phyloP scores from a whole-genome alignment of 2,329 filamentous ascomycete species.

The Torrubiella hemipterigena region DNA sequence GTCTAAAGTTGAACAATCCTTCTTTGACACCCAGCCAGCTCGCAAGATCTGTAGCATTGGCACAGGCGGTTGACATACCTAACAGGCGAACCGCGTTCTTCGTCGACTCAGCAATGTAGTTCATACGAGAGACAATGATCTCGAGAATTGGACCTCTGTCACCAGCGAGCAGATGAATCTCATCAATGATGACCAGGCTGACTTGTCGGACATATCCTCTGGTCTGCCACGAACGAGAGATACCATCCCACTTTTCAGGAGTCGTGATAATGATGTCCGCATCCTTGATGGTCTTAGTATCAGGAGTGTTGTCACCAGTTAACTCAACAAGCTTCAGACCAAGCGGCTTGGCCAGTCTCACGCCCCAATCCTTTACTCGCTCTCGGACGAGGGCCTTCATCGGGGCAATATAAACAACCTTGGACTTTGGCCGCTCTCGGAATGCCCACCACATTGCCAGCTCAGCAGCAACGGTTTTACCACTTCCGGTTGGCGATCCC shows the following conservation, averaged over 20 bases:
- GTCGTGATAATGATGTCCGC: conserved; percentile 98
- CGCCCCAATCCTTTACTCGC: conserved; percentile 88
- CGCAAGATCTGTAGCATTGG: conserved; percentile 84
- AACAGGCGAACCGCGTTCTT: conserved; percentile 80
- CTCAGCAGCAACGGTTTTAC: conserved; percentile 93
- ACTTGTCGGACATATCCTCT: conserved; percentile 93
- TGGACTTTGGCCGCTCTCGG: conserved; percentile 82
- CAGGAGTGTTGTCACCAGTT: conserved; percentile 94
- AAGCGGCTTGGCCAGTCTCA: conserved; percentile 68
- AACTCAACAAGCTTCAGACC: conserved; percentile 87
- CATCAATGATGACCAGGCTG: conserved; percentile 92
- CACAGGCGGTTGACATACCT: conserved; percentile 98
- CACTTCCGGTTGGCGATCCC: conserved; percentile 91
- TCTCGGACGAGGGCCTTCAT: conserved; percentile 99
- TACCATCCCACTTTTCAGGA: conserved; percentile 99
- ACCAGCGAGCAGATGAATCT: conserved; percentile 93
- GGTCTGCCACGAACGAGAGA: conserved; percentile 96
- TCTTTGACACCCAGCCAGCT: conserved; percentile 98
- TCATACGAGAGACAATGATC: conserved; percentile 92
- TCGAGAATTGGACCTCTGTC: conserved; percentile 95
- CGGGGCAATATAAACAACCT: conserved; percentile 96
- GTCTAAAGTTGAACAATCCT: conserved; percentile 90
- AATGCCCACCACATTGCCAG: conserved; percentile 99
- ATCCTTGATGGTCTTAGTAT: conserved; percentile 88
- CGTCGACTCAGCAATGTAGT: conserved; percentile 92